These are phyloP conservation scores for Lyophyllum atratum DNA, from an alignment of 768 basidiomycete species.

Conservation along the genomic window DNA sequence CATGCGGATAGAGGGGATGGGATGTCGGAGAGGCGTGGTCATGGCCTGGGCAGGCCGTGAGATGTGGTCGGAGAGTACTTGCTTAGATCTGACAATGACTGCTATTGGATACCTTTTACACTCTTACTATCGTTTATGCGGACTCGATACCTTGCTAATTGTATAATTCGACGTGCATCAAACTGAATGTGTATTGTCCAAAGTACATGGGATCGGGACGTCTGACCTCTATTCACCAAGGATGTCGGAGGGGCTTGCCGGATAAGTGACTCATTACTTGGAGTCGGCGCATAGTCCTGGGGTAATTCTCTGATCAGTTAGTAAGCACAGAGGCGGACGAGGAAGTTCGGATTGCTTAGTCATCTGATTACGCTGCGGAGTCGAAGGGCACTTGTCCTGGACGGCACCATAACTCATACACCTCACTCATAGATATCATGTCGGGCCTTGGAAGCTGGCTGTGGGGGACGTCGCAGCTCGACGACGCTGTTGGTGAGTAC, in stretches of 20 bases:
- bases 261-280: no score
- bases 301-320: no score
- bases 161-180: no score
- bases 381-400: not conserved
- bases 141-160: not conserved
- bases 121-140: not conserved
- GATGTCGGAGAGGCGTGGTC: conserved; percentile 1
- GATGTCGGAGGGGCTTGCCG: no score
- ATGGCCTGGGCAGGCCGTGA: not conserved
- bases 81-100: not conserved
- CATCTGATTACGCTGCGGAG: conserved; percentile 6
- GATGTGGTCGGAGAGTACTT: not conserved
- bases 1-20: not conserved
- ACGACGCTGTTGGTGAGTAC: conserved; percentile 78
- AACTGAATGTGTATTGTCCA: no score
- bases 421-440: conserved; percentile 35
- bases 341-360: conserved; percentile 9
- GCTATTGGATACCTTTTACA: not conserved
- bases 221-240: no score
- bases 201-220: no score
- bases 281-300: no score
- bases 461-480: conserved; percentile 82
- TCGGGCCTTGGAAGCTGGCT: conserved; percentile 67
- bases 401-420: not conserved
- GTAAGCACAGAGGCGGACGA: not conserved